Evolutionary conservation across 306 rosid genomes (phyloP), one percentile per base, ranked within the genome.

Genomic region (Myrica gale): DNA sequence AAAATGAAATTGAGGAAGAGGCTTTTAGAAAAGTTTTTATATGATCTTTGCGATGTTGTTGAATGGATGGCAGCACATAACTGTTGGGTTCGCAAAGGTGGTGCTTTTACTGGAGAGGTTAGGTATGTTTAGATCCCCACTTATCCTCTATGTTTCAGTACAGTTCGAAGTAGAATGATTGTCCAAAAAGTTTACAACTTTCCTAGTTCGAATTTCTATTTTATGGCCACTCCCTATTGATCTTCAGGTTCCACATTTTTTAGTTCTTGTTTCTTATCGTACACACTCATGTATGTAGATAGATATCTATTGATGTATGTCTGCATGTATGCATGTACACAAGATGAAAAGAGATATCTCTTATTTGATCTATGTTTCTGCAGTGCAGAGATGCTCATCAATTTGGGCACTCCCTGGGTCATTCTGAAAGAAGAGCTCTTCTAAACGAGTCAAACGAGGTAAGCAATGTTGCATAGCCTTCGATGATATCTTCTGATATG

Each of bases 41-140:
- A n/a, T n/a, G n/a, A n/a, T n/a, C n/a, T n/a, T n/a, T n/a, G n/a
- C n/a, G n/a, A n/a, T n/a, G n/a, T n/a, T n/a, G n/a, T n/a, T n/a
- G n/a, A n/a, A n/a, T n/a, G n/a, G n/a, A n/a, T n/a, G n/a, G n/a
- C 97, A 0, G 93, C 97, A 37, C 97, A 92, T 61, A 92, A 90
- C 81, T 74, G 84, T 73, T 92, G 97, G 97, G 97, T 90, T 74
- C 84, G 87, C 84, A 92, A 92, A 84, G 97, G 97, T 55, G 97
- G 97, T 76, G 97, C 97, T 78, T 92, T 73, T 84, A 92, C 97
- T 0, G 97, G 97, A 72, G 97, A 92, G 74, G 75, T 92, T 71
- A 94, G 98, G 98, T 88, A 80, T 81, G 88, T 7, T 41, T 43
- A 39, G 47, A 65, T 65, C 21, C 16, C 10, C n/a, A 65, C 4